Evolutionary conservation across 768 basidiomycete species (phyloP), one percentile per base, ranked within the genome.

Genomic region (Russula ochroleuca): DNA sequence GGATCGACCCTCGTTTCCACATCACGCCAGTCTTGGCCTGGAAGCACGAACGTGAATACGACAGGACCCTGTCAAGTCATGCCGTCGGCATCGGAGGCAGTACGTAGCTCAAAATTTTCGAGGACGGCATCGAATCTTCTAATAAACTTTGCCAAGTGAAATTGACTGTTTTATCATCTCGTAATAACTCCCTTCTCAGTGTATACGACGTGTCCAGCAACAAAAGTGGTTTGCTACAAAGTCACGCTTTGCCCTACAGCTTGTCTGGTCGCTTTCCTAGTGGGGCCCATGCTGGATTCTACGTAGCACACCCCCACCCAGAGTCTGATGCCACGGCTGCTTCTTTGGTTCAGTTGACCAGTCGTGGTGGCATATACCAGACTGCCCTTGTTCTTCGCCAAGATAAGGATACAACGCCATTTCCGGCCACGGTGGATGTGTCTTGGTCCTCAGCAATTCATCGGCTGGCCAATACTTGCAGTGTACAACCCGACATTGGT

Each of bases 1-100:
- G 90, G 90, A 71, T 92, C 33, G 90, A 93, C 69, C 75, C 78
- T 33, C 81, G 90, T 37, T 81, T 78, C 68, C 73, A 79, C n/a
- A 71, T 71, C 25, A 82, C 75, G 63, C 87, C 89, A 7, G 69
- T 92, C 4, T 67, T 92, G 10, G 82, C 80, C 4, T 81, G 81
- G 67, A 82, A 79, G 59, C 90, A 93, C 71, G 75, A 78, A 53
- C 78, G 89, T 21, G 76, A 79, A 41, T 79, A 75, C 53, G 90
- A 92, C 70, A 79, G 83, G 21, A 83, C 82, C 4, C 78, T 92
- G 19, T 73, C 75, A 50, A 71, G 76, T 0, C 69, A 74, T 5
- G 83, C 81, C 8, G 64, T 81, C 3, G 70, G 69, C 15, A 65
- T 78, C 10, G 67, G 68, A 33, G 68, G 70, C 31, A 72, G 81